phyloP scores from a whole-genome alignment of 1,284 basidiomycete genomes.

The Anthracocystis panici-leucophaei region DNA sequence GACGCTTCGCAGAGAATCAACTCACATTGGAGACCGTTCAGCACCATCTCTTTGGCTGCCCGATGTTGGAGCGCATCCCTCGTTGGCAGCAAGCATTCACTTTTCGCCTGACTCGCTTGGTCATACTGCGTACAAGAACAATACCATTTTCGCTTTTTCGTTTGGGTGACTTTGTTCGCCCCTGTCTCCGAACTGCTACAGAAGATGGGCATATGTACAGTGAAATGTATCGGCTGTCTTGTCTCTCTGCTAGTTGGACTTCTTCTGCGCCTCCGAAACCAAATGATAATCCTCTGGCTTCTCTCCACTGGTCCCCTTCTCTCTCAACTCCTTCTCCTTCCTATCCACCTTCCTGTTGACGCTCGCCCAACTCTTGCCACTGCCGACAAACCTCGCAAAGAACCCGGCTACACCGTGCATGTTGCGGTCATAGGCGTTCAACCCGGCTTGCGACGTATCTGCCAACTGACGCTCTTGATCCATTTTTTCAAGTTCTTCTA shows the following conservation, averaged over 20 bases:
- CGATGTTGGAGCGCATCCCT: too few relatives aligned
- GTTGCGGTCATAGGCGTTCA: conserved; percentile 17
- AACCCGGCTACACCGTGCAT: conserved; percentile 46
- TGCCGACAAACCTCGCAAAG: conserved; percentile 38
- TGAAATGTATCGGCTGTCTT: background rate
- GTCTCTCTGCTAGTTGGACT: conserved; percentile 9
- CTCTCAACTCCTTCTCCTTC: conserved; percentile 30
- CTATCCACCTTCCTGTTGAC: conserved; percentile 22
- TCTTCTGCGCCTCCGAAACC: conserved; percentile 47
- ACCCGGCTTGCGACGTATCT: background rate
- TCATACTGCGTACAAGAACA: background rate
- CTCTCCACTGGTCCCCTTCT: conserved; percentile 35
- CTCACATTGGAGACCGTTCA: too few relatives aligned
- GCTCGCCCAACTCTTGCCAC: conserved; percentile 15
- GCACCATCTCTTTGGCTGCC: too few relatives aligned
- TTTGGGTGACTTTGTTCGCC: too few relatives aligned
- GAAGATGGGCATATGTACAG: background rate
- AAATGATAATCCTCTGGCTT: conserved; percentile 54
- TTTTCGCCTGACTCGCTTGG: too few relatives aligned
- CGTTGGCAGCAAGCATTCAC: too few relatives aligned
- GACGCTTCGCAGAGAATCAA: too few relatives aligned
- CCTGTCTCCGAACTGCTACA: background rate
- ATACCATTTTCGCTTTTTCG: background rate
- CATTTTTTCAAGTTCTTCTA: conserved; percentile 49
- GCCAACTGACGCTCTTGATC: conserved; percentile 43